Evolutionary conservation across 2,329 filamentous ascomycete species (phyloP), one percentile per base, ranked within the genome.

Genomic region (Hymenoscyphus albidus): DNA sequence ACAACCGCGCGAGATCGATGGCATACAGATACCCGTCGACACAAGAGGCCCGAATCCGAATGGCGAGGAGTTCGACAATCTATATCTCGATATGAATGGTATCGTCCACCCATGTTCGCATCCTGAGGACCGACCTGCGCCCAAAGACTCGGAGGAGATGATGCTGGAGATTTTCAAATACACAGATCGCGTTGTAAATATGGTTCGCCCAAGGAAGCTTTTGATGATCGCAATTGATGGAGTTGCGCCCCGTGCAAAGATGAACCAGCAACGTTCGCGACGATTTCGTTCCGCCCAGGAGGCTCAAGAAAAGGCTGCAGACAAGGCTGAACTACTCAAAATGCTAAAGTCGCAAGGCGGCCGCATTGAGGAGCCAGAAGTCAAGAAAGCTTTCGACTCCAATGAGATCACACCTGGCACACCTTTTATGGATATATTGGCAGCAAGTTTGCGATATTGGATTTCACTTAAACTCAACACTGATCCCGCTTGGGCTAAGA

Each of bases 51-150:
- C 92, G 5, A 99, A 99, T 75, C 96, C 96, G 2, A 99, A 99
- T 79, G 93, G 93, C 76, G 94, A 98, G 79, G 95, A 99, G 78
- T 91, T 97, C 74, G 94, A 99, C 80, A 99, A 99, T 74, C 82
- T 99, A 5, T 99, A 99, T 75, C 86, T 99, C 68, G 95, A 99
- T 75, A 98, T 99, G 94, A 99, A 99, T 78, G 96, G 95, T 76
- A 99, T 99, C 70, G 95, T 99, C 44, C 95, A 99, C 81, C 96
- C 96, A 39, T 99, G 95, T 80, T 97, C 94, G 58, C 95, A 99
- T 79, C 95, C 95, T 0, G 95, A 99, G 77, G 94, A 98, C 74
- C 87, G 88, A 68, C 93, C 95, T 1, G 87, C 95, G 3, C 95
- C 95, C 12, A 90, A 89, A 74, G 94, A 95, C 67, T 95, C 99